phyloP scores from a whole-genome alignment of 2,329 filamentous ascomycete species.

The Rhynchosporium graminicola region DNA sequence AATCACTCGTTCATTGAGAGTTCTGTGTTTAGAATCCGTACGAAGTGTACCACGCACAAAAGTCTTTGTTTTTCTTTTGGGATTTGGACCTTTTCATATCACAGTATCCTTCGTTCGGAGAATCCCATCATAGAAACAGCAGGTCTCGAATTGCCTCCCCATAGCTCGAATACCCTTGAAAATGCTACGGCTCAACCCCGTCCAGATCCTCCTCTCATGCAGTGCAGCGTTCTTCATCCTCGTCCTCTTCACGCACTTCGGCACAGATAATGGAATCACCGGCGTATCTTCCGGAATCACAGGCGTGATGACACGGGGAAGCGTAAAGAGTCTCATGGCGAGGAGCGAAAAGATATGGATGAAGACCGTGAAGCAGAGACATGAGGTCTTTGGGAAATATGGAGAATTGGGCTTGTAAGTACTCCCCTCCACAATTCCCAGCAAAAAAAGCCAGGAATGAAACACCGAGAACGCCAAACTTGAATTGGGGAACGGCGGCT shows the following conservation, averaged over 20 bases:
- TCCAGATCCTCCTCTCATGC: constrained; percentile 21
- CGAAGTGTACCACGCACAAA: no score
- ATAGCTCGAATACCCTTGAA: not conserved
- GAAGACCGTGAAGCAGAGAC: constrained; percentile 39
- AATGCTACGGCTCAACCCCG: not conserved
- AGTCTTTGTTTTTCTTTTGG: no score
- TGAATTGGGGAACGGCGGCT: no score
- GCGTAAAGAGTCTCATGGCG: constrained; percentile 29
- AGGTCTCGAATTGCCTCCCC: no score
- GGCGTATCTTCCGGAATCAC: constrained; percentile 17
- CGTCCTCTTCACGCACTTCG: constrained; percentile 21
- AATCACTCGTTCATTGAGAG: no score
- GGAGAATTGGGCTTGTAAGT: constrained; percentile 36
- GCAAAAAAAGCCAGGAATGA: no score
- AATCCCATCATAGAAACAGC: no score
- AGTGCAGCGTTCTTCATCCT: constrained; percentile 21
- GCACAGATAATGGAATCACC: constrained; percentile 8
- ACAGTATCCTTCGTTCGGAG: no score
- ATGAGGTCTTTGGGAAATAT: constrained; percentile 35
- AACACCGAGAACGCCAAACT: no score
- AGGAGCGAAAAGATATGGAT: constrained; percentile 35
- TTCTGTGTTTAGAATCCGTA: no score
- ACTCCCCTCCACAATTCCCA: constrained; percentile 16
- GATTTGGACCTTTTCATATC: no score
- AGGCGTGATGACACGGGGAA: constrained; percentile 18